Evolutionary conservation across 768 basidiomycete genomes (phyloP).

Genomic region (Paxillus ammoniavirescens): DNA sequence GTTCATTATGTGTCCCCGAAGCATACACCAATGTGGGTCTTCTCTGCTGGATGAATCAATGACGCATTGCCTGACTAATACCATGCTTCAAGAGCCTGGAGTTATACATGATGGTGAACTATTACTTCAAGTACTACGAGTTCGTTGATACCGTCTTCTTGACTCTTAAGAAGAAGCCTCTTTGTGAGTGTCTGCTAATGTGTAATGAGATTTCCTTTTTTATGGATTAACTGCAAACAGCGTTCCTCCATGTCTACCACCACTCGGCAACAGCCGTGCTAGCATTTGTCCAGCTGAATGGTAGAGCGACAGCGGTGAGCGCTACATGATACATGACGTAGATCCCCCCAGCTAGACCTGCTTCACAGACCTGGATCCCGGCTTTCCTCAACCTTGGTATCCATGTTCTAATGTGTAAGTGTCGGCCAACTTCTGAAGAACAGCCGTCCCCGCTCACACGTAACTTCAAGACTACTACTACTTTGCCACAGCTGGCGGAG

Average conservation of each 20-base stretch:
- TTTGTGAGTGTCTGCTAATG: slow-evolving; percentile 52
- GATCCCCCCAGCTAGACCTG: background rate
- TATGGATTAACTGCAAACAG: slow-evolving; percentile 37
- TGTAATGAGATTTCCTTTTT: background rate
- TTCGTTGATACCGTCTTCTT: slow-evolving; percentile 94
- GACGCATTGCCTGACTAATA: slow-evolving; percentile 1
- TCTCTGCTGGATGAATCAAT: background rate
- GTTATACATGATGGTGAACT: slow-evolving; percentile 96
- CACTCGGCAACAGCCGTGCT: slow-evolving; percentile 93
- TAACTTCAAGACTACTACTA: slow-evolving; percentile 86
- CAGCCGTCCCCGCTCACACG: background rate
- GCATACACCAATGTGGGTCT: slow-evolving; percentile 83
- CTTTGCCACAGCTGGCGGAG: slow-evolving; percentile 81
- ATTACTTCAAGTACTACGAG: slow-evolving; percentile 96
- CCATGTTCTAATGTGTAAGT: slow-evolving; percentile 95
- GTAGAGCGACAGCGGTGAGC: slow-evolving; percentile 83
- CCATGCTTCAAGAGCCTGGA: slow-evolving; percentile 63
- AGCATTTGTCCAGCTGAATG: slow-evolving; percentile 91
- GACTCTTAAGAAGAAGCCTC: slow-evolving; percentile 93
- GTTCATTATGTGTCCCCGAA: slow-evolving; percentile 64
- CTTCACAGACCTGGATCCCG: slow-evolving; percentile 81
- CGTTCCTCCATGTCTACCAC: slow-evolving; percentile 96
- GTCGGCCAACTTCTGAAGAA: background rate
- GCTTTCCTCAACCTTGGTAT: slow-evolving; percentile 86
- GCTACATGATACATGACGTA: background rate